Conservation (phyloP, 2,329 filamentous ascomycete species). For the Fusarium sp. region DNA sequence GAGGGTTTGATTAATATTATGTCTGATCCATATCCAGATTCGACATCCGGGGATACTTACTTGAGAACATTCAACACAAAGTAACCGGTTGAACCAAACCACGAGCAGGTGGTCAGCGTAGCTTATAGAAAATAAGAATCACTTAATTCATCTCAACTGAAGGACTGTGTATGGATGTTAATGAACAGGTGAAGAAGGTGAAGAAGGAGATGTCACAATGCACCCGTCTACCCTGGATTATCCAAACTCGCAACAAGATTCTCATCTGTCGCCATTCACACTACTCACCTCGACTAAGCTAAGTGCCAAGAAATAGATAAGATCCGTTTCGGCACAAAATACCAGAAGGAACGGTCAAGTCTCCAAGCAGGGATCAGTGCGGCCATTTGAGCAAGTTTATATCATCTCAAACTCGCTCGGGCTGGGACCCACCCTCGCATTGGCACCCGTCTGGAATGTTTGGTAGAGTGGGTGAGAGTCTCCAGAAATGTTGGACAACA, state of each 20-base stretch:
- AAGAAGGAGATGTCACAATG: background rate
- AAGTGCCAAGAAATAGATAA: background rate
- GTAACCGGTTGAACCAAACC: background rate
- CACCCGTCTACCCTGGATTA: constrained; percentile 22
- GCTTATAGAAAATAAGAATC: background rate
- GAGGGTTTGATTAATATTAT: too few species aligned
- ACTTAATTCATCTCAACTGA: background rate
- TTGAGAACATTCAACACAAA: background rate
- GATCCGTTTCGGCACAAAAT: background rate
- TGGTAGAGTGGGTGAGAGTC: constrained; percentile 3
- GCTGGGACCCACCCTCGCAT: constrained; percentile 28
- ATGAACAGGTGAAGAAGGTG: background rate
- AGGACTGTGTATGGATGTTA: too few species aligned
- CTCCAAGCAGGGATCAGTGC: constrained; percentile 42
- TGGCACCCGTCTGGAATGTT: background rate
- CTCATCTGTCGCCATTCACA: background rate
- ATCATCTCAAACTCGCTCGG: constrained; percentile 29
- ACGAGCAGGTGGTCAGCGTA: accelerated
- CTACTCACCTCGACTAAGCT: background rate
- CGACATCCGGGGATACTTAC: too few species aligned
- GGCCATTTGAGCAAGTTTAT: constrained; percentile 59
- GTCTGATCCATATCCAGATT: too few species aligned
- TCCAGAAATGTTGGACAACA: background rate
- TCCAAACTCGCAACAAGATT: background rate
- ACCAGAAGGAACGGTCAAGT: background rate